phyloP scores from a whole-genome alignment of 106 monocot genomes.

The Phalaenopsis aphrodite region DNA sequence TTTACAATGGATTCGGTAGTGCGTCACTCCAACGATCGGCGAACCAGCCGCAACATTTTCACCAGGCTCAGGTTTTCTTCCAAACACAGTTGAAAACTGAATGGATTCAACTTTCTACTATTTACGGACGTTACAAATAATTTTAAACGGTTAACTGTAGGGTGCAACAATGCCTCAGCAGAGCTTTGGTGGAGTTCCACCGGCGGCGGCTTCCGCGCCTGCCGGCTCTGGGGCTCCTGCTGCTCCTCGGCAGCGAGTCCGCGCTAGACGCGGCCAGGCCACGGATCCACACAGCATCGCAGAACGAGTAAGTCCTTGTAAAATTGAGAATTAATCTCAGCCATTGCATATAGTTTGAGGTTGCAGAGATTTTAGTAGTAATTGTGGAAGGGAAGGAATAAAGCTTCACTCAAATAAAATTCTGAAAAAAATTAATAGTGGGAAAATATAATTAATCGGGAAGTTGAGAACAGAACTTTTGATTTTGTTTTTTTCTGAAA shows the following conservation, averaged over 20 bases:
- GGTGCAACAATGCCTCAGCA: conserved; percentile 20
- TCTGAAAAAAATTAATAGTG: too few relatives aligned
- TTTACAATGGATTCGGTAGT: conserved; percentile 22
- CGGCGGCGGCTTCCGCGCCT: conserved; percentile 9
- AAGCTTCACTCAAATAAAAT: background rate
- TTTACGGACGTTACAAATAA: conserved; percentile 3
- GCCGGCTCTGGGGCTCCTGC: conserved; percentile 15
- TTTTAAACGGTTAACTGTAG: background rate
- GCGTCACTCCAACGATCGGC: background rate
- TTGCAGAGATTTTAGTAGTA: background rate
- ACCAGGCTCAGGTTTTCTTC: conserved; percentile 25
- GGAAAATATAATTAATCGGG: background rate
- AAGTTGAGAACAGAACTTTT: background rate
- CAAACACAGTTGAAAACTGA: background rate
- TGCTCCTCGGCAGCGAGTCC: conserved; percentile 56
- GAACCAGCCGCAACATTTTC: conserved; percentile 28
- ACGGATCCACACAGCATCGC: conserved; percentile 13
- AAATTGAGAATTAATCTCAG: too few relatives aligned
- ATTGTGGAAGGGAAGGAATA: background rate
- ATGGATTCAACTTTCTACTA: background rate
- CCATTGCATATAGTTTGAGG: too few relatives aligned
- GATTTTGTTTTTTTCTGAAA: background rate
- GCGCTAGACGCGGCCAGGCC: conserved; percentile 5
- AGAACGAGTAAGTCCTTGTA: conserved; percentile 20
- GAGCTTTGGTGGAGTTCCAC: conserved; percentile 40